These are phyloP conservation scores for Fagus crenata DNA, from an alignment of 306 rosid species.

Conservation along the genomic window DNA sequence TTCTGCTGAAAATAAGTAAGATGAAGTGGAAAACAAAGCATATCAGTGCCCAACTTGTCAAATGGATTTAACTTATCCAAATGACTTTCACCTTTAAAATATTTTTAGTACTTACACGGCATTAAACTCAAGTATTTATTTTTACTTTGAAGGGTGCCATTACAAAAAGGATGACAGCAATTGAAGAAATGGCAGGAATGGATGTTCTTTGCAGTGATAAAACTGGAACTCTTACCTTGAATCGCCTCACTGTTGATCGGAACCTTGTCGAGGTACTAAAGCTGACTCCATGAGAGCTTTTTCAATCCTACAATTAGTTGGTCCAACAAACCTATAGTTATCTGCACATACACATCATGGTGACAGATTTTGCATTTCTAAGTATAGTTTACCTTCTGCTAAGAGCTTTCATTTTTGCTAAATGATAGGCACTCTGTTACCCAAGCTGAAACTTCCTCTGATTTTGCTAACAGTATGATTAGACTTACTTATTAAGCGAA, in stretches of 20 bases:
- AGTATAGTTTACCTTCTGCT: background rate
- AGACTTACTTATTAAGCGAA: background rate
- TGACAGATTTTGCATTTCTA: background rate
- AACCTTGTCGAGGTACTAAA: conserved; percentile 66
- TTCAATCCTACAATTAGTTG: background rate
- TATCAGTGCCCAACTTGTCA: background rate
- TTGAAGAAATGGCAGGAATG: conserved; percentile 97
- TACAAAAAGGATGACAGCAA: conserved; percentile 93
- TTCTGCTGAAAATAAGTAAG: conserved; percentile 14
- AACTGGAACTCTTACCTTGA: conserved; percentile 87
- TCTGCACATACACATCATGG: background rate
- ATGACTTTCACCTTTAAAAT: background rate
- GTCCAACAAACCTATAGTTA: background rate
- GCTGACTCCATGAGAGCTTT: background rate
- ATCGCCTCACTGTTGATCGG: conserved; percentile 76
- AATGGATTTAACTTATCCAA: background rate
- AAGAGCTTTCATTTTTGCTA: background rate
- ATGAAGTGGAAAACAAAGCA: conserved; percentile 6
- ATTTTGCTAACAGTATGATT: background rate
- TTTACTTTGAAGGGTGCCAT: conserved; percentile 66
- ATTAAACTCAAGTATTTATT: conserved; percentile 3
- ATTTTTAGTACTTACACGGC: conserved; percentile 1
- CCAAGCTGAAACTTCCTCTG: background rate
- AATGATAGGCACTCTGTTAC: background rate
- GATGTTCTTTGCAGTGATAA: conserved; percentile 91